These are phyloP conservation scores for Ascochyta fabae DNA, from an alignment of 2,329 filamentous ascomycete genomes.

Conservation along the genomic window DNA sequence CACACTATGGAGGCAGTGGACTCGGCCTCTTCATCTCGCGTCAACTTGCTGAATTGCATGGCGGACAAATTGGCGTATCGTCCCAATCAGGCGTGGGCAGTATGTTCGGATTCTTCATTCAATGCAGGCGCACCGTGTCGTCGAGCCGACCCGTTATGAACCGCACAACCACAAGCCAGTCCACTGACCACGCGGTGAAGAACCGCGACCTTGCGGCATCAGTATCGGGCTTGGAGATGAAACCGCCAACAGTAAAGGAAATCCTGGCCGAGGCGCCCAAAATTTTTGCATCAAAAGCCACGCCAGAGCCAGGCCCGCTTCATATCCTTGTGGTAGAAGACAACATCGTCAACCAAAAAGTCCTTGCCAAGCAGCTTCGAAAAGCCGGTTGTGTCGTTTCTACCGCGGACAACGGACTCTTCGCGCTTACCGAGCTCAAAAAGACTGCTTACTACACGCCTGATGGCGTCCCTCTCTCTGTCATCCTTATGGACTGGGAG, in stretches of 20 bases:
- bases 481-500: constrained; percentile 48
- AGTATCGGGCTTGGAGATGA: constrained; percentile 6
- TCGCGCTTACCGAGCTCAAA: constrained; percentile 35
- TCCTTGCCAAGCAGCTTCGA: constrained; percentile 42
- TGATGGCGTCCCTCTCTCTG: constrained; percentile 29
- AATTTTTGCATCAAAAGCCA: background rate
- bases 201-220: constrained; percentile 15
- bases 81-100: constrained; percentile 41
- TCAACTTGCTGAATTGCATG: constrained; percentile 45
- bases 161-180: constrained; percentile 6
- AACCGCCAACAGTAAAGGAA: constrained; percentile 1
- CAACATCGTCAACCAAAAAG: constrained; percentile 47
- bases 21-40: constrained; percentile 48
- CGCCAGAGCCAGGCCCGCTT: constrained; percentile 12
- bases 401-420: constrained; percentile 44
- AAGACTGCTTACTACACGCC: constrained; percentile 25
- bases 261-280: constrained; percentile 3
- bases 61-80: constrained; percentile 44
- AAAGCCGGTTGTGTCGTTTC: constrained; percentile 38
- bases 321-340: constrained; percentile 47
- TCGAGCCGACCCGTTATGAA: constrained; percentile 6
- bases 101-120: constrained; percentile 46
- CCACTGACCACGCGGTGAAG: constrained; percentile 12
- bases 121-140: constrained; percentile 27
- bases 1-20: constrained; percentile 45